These are phyloP conservation scores for Petrea volubilis DNA, from an alignment of 257 asterid genomes.

Conservation along the genomic window DNA sequence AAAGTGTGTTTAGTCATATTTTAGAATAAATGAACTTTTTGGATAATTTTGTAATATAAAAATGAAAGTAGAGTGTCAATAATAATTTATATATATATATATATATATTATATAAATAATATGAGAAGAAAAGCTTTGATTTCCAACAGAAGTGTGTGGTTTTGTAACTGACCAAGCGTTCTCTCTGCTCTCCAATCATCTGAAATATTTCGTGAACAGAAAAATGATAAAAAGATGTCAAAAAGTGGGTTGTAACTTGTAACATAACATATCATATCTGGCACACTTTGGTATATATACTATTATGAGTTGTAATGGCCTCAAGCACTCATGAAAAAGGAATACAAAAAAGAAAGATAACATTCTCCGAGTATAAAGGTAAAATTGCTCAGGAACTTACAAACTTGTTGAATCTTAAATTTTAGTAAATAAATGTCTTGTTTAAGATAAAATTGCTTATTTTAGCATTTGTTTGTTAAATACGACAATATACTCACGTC, in stretches of 20 bases:
- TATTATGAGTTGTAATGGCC: neutral
- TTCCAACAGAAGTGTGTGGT: constrained; percentile 38
- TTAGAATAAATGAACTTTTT: too few species aligned
- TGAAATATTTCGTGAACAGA: neutral
- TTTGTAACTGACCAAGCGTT: constrained; percentile 45
- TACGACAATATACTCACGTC: too few species aligned
- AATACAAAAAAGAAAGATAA: neutral
- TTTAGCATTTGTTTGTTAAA: too few species aligned
- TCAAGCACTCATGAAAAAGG: neutral
- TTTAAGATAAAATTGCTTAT: too few species aligned
- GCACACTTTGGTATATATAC: neutral
- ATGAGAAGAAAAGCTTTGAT: neutral
- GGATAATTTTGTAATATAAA: too few species aligned
- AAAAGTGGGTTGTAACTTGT: neutral
- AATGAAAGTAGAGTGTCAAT: too few species aligned
- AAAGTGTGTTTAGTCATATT: too few species aligned
- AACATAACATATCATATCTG: constrained; percentile 14
- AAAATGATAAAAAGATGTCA: neutral
- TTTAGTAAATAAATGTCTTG: too few species aligned
- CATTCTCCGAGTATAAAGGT: neutral
- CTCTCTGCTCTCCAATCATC: constrained; percentile 41
- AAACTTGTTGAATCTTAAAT: too few species aligned
- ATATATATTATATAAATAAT: too few species aligned
- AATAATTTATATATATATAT: too few species aligned
- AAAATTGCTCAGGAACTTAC: neutral